These are phyloP conservation scores for Phialophora macrospora DNA, from an alignment of 2,329 filamentous ascomycete species.

Conservation along the genomic window DNA sequence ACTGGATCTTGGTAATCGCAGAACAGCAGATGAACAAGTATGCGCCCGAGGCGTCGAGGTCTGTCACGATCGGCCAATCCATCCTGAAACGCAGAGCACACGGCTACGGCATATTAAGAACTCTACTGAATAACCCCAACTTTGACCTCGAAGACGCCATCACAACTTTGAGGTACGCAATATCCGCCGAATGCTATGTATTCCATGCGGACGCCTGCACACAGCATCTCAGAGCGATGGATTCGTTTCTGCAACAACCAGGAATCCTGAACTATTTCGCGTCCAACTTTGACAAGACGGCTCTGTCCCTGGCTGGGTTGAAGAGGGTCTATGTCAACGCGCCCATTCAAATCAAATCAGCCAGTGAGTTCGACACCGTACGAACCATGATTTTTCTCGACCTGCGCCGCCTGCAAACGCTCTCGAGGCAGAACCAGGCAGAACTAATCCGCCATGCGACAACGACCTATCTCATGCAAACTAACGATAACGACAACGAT, in stretches of 20 bases:
- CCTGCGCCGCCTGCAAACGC: slow-evolving; percentile 9
- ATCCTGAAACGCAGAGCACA: slow-evolving; percentile 17
- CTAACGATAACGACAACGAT: neutral
- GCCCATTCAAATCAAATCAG: slow-evolving; percentile 8
- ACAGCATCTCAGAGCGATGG: slow-evolving; percentile 16
- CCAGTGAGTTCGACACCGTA: slow-evolving; percentile 15
- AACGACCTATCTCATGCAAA: neutral
- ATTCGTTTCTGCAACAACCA: slow-evolving; percentile 7
- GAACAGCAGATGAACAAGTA: slow-evolving; percentile 19
- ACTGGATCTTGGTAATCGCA: slow-evolving; percentile 19
- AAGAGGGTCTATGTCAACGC: slow-evolving; percentile 16
- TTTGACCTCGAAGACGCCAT: slow-evolving; percentile 17
- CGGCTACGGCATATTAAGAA: slow-evolving; percentile 15
- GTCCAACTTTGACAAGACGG: slow-evolving; percentile 12
- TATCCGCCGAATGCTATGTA: slow-evolving; percentile 19
- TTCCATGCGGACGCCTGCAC: slow-evolving; percentile 13
- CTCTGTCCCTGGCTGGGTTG: slow-evolving; percentile 13
- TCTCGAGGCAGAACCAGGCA: slow-evolving; percentile 14
- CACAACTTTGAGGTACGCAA: slow-evolving; percentile 14
- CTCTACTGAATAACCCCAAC: slow-evolving; percentile 8
- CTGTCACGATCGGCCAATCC: slow-evolving; percentile 7
- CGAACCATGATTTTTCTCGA: slow-evolving; percentile 15
- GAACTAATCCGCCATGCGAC: slow-evolving; percentile 10
- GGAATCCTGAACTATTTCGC: slow-evolving; percentile 14
- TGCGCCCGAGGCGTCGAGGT: slow-evolving; percentile 1